Conservation (phyloP, 129 eudicot species). For the Flaveria robusta region DNA sequence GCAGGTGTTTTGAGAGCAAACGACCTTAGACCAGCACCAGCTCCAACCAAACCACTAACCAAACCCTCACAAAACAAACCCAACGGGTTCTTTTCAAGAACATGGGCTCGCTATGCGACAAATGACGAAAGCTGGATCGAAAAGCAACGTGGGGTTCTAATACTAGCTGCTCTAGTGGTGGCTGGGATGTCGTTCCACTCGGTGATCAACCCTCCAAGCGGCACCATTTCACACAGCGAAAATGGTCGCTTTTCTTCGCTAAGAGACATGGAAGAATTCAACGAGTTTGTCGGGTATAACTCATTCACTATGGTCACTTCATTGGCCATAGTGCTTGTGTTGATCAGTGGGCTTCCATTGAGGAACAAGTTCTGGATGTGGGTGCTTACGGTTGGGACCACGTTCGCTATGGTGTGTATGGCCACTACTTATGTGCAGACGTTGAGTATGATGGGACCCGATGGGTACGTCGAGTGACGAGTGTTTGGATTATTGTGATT, state of each 20-base stretch:
- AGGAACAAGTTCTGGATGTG: constrained; percentile 5
- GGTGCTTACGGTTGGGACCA: not conserved
- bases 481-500: not conserved
- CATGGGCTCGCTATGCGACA: constrained; percentile 19
- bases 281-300: constrained; percentile 5
- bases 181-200: constrained; percentile 23
- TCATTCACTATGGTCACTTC: not conserved
- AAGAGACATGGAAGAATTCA: constrained; percentile 27
- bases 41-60: constrained; percentile 1
- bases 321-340: not conserved
- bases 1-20: constrained; percentile 28
- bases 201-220: constrained; percentile 30
- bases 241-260: constrained; percentile 9
- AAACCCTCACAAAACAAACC: constrained; percentile 4
- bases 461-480: not conserved
- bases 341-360: not conserved
- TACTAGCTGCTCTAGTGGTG: constrained; percentile 23
- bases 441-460: not conserved
- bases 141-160: constrained; percentile 30
- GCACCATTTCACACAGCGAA: not conserved
- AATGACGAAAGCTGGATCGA: constrained; percentile 30
- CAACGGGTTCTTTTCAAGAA: constrained; percentile 23
- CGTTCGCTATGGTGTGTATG: not conserved
- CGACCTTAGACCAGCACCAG: constrained; percentile 15
- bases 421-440: not conserved